phyloP scores from a whole-genome alignment of 257 asterid genomes.

The Henckelia pumila region DNA sequence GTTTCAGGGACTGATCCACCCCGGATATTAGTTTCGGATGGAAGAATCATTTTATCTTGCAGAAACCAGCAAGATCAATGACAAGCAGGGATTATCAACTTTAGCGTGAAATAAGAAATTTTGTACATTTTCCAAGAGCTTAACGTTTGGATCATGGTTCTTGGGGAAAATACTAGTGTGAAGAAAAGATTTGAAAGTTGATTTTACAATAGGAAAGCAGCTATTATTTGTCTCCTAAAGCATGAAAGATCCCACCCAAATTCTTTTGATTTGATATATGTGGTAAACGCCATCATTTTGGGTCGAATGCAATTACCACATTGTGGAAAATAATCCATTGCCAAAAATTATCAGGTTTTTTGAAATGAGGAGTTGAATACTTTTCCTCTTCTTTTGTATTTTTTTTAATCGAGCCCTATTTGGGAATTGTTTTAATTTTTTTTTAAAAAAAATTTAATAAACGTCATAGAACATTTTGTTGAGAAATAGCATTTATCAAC shows the following conservation, averaged over 20 bases:
- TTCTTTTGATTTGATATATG: not conserved
- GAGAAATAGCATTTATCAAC: no score
- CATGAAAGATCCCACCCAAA: no score
- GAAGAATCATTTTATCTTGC: no score
- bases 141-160: not conserved
- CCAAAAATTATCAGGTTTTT: not conserved
- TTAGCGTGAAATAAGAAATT: not conserved
- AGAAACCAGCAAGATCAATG: no score
- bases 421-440: no score
- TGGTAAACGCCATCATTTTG: not conserved
- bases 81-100: no score
- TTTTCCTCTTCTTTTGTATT: not conserved
- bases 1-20: no score
- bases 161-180: not conserved
- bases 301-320: not conserved
- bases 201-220: no score
- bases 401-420: not conserved
- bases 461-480: no score
- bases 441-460: no score
- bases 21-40: no score
- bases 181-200: not conserved
- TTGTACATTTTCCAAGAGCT: not conserved
- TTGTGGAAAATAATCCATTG: not conserved
- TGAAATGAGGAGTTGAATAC: not conserved
- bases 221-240: no score